A percentile compares a stretch with the other conserved stretches of the same genome.
Evolutionary conservation across 2,329 filamentous ascomycete species (phyloP).

Genomic region (Hypoxylon sp.): DNA sequence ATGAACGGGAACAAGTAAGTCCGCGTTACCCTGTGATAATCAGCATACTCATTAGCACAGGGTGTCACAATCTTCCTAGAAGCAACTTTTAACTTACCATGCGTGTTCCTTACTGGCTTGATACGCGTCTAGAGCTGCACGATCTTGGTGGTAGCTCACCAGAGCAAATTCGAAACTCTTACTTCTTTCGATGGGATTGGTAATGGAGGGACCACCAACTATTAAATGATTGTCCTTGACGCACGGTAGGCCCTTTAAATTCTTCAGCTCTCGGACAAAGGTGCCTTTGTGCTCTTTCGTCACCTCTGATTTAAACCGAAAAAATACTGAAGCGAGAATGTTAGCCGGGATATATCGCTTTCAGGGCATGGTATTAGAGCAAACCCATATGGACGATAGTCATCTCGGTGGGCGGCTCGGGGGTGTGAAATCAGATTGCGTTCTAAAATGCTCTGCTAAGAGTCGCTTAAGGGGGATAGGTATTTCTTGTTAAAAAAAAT

Average conservation of each 20-base stretch:
- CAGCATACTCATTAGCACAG: background rate
- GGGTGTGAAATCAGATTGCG: background rate
- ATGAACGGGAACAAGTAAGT: slow-evolving; percentile 67
- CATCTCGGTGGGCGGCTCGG: slow-evolving; percentile 45
- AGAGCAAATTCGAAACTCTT: slow-evolving; percentile 68
- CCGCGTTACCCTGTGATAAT: slow-evolving; percentile 62
- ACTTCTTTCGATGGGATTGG: slow-evolving; percentile 65
- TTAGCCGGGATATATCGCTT: background rate
- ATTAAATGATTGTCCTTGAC: slow-evolving; percentile 64
- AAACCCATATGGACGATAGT: slow-evolving; percentile 57
- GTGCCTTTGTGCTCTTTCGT: slow-evolving; percentile 59
- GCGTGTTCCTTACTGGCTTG: slow-evolving; percentile 68
- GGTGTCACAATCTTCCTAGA: background rate
- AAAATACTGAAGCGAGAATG: slow-evolving; percentile 59
- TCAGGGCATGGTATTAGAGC: too few relatives aligned
- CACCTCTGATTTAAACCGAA: slow-evolving; percentile 58
- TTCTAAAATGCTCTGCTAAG: background rate
- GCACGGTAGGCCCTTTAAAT: slow-evolving; percentile 63
- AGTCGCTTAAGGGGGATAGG: background rate
- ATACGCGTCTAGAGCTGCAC: slow-evolving; percentile 63
- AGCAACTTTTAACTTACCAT: slow-evolving; percentile 55
- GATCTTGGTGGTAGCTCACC: slow-evolving; percentile 65
- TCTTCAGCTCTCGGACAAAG: slow-evolving; percentile 64
- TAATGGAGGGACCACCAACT: slow-evolving; percentile 68
- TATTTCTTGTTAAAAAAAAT: background rate